Percentiles rank a stretch among this genome's conserved stretches.
phyloP scores from a whole-genome alignment of 2,329 filamentous ascomycete species.

The Phoma sp. region DNA sequence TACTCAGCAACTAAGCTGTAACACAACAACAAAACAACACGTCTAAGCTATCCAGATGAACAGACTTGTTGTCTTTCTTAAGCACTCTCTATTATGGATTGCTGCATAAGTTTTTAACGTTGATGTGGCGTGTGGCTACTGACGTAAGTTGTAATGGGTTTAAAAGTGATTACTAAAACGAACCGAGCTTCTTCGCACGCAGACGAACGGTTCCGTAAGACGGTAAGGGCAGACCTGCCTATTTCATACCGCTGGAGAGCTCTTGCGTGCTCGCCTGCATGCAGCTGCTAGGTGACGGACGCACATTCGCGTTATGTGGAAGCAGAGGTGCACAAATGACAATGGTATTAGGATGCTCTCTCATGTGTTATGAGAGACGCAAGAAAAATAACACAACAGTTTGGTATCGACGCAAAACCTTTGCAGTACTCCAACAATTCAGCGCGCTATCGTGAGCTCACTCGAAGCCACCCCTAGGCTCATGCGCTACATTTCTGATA shows the following conservation, averaged over 20 bases:
- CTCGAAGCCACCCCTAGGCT: conserved; percentile 16
- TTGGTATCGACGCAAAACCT: conserved; percentile 11
- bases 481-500: conserved; percentile 41
- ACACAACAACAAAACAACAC: too few relatives aligned
- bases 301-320: neutral
- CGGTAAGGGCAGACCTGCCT: neutral
- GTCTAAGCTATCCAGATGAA: too few relatives aligned
- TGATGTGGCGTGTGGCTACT: too few relatives aligned
- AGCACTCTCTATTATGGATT: too few relatives aligned
- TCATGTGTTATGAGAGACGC: neutral
- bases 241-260: neutral
- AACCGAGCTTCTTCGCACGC: neutral
- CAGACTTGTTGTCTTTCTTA: neutral
- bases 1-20: too few relatives aligned
- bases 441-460: neutral
- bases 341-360: neutral
- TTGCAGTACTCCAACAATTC: neutral
- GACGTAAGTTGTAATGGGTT: too few relatives aligned
- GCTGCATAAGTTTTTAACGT: too few relatives aligned
- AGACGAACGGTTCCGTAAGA: neutral
- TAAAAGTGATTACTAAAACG: neutral
- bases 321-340: neutral
- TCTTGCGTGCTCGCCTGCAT: neutral
- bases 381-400: neutral
- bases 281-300: neutral